Percentiles rank a stretch among this genome's conserved stretches.
Evolutionary conservation across 1,139 yeast genomes (phyloP).

Genomic region (Pichia sp.): DNA sequence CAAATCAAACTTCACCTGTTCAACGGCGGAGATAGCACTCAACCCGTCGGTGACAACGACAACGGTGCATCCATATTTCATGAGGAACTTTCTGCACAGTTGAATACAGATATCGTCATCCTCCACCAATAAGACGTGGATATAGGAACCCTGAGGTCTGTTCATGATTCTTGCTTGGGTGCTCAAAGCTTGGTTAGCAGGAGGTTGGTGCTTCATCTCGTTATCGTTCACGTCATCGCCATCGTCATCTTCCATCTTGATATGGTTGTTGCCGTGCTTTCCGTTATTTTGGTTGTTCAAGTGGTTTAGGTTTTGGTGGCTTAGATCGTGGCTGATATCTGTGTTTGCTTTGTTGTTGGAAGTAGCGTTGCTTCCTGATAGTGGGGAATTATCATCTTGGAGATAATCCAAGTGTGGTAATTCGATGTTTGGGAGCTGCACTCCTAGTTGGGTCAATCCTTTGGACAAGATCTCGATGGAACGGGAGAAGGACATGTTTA

Average conservation of each 20-base stretch:
- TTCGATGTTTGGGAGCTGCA: constrained; percentile 64
- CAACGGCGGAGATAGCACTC: constrained; percentile 80
- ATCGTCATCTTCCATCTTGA: not conserved
- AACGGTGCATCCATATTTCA: constrained; percentile 88
- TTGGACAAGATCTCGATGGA: constrained; percentile 50
- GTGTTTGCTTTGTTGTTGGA: too few species aligned
- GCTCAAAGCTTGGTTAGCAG: constrained; percentile 5
- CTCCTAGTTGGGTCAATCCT: constrained; percentile 55
- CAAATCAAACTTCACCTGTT: constrained; percentile 71
- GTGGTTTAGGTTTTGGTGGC: constrained; percentile 6
- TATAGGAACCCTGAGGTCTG: constrained; percentile 37
- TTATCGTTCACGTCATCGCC: too few species aligned
- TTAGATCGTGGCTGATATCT: constrained; percentile 1
- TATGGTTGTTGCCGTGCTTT: not conserved
- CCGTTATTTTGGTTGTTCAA: not conserved
- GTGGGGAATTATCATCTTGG: constrained; percentile 24
- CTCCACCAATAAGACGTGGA: constrained; percentile 79
- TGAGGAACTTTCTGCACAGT: constrained; percentile 71
- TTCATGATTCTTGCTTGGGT: constrained; percentile 19
- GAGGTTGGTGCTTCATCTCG: constrained; percentile 2
- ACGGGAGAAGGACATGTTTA: constrained; percentile 54
- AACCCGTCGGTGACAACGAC: constrained; percentile 93
- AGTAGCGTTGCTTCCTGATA: too few species aligned
- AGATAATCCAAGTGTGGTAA: constrained; percentile 37
- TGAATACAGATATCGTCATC: constrained; percentile 86